Conservation (phyloP, 176 grass and related monocot species). For the Oryza meyeriana region DNA sequence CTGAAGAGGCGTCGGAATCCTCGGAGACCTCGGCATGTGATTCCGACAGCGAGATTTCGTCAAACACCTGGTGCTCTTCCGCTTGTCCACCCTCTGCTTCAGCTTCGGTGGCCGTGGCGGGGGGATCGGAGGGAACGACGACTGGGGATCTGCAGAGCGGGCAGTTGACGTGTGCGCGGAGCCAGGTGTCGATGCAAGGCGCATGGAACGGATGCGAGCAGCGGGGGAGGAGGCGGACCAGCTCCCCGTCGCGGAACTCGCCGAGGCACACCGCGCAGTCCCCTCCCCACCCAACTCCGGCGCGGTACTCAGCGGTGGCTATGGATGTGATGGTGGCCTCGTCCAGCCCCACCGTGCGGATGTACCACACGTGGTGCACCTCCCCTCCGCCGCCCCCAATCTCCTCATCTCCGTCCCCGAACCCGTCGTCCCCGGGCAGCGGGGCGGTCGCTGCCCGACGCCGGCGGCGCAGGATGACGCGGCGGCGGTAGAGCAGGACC, state of each 20-base stretch:
- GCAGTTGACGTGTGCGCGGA: constrained; percentile 72
- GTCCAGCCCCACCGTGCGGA: constrained; percentile 73
- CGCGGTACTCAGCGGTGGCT: constrained; percentile 53
- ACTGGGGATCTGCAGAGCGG: constrained; percentile 64
- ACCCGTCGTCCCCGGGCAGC: neutral
- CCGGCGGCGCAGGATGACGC: constrained; percentile 25
- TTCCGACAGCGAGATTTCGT: constrained; percentile 35
- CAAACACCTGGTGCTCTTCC: constrained; percentile 24
- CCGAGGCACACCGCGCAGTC: constrained; percentile 83
- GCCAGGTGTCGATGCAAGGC: constrained; percentile 84
- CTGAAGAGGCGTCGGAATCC: constrained; percentile 21
- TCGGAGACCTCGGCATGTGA: constrained; percentile 25
- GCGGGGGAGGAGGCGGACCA: constrained; percentile 71
- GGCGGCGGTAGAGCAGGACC: constrained; percentile 58
- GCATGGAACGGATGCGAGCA: constrained; percentile 74
- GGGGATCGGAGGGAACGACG: constrained; percentile 24
- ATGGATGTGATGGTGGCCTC: constrained; percentile 76
- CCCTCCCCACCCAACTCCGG: constrained; percentile 23
- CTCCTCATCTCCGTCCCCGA: constrained; percentile 31
- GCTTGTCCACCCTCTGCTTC: neutral
- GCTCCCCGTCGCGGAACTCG: constrained; percentile 71
- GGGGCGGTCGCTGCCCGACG: neutral
- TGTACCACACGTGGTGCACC: constrained; percentile 76
- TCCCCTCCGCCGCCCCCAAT: constrained; percentile 37
- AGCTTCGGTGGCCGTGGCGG: neutral